These are phyloP conservation scores for Fusarium anthophilum DNA, from an alignment of 2,329 filamentous ascomycete genomes.

Conservation along the genomic window DNA sequence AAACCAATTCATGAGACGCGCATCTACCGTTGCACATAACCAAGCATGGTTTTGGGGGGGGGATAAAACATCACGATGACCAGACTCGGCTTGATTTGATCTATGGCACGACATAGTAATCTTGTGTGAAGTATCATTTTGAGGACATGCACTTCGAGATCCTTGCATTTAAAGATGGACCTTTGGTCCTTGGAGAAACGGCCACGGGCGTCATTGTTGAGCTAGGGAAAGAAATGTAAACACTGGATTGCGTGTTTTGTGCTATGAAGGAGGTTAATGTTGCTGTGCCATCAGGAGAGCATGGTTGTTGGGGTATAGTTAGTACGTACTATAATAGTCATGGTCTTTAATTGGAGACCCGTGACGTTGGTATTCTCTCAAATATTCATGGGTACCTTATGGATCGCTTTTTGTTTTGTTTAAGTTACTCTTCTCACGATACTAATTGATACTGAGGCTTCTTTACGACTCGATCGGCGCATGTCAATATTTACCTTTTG, in stretches of 20 bases:
- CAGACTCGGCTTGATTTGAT: not conserved
- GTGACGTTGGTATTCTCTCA: conserved; percentile 5
- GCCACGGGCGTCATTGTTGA: conserved; percentile 9
- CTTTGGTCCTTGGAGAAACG: not conserved
- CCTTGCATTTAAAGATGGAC: not conserved
- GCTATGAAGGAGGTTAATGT: conserved; percentile 4
- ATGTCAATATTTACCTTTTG: conserved; percentile 5
- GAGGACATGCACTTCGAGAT: not conserved
- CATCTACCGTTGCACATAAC: not conserved
- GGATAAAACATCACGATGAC: not conserved
- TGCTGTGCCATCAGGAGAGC: conserved; percentile 19
- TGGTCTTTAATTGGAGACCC: not conserved
- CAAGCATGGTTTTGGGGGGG: not conserved
- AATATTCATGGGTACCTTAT: not conserved
- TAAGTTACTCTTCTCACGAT: not conserved
- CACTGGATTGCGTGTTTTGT: conserved; percentile 21
- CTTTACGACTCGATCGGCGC: not conserved
- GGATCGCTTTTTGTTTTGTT: not conserved
- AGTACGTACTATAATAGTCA: not conserved
- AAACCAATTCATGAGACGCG: conserved; percentile 8
- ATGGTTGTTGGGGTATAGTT: not conserved
- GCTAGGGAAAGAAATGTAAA: not conserved
- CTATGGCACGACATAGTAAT: not conserved
- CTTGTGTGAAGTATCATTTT: not conserved
- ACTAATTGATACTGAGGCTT: not conserved